Evolutionary conservation across 2,329 filamentous ascomycete genomes (phyloP).

Genomic region (Ophiocordyceps unilateralis): DNA sequence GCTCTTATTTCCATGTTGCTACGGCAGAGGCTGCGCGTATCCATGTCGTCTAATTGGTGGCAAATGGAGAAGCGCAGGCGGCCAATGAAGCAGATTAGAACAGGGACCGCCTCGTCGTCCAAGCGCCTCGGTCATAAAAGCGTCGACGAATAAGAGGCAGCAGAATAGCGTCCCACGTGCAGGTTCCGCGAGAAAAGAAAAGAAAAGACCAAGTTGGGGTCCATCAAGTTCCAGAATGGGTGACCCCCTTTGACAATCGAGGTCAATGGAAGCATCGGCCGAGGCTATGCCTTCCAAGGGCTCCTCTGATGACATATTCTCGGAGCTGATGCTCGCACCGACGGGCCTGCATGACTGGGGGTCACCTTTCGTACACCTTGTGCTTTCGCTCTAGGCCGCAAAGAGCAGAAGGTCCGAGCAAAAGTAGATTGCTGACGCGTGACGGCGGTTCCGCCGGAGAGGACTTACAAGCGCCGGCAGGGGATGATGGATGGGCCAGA

Average conservation of each 20-base stretch:
- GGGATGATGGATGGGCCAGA: neutral
- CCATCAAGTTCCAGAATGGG: too few relatives aligned
- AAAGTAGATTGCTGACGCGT: neutral
- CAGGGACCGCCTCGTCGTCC: too few relatives aligned
- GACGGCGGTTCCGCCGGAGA: too few relatives aligned
- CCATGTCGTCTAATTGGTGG: neutral
- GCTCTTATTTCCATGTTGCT: neutral
- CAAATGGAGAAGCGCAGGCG: neutral
- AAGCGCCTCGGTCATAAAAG: too few relatives aligned
- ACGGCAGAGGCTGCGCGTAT: neutral
- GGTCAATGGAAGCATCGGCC: too few relatives aligned
- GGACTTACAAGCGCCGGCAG: neutral
- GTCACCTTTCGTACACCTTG: too few relatives aligned
- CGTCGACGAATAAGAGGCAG: neutral
- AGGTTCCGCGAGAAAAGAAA: too few relatives aligned
- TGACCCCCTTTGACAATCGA: too few relatives aligned
- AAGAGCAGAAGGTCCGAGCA: neutral
- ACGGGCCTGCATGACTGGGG: neutral
- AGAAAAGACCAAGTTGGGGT: too few relatives aligned
- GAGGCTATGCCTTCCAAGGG: too few relatives aligned
- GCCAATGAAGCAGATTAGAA: neutral
- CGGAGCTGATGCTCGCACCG: neutral
- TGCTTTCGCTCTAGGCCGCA: constrained; percentile 1
- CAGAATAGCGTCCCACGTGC: too few relatives aligned
- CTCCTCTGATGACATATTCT: too few relatives aligned